These are phyloP conservation scores for Candida silvatica DNA, from an alignment of 805 yeast genomes.

Conservation along the genomic window DNA sequence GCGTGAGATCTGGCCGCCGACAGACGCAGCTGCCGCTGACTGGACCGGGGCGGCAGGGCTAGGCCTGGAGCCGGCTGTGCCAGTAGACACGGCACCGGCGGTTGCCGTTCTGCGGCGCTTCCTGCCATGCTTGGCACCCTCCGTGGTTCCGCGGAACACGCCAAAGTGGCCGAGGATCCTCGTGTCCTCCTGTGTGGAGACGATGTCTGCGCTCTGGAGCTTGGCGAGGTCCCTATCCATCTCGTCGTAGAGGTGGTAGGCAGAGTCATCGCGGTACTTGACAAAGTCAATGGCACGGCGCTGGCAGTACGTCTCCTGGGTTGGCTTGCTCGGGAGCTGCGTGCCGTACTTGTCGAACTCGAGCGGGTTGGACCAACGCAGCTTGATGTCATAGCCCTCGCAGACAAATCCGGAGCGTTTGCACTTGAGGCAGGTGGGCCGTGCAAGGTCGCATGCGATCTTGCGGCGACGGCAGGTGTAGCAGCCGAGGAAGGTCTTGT, in stretches of 20 bases:
- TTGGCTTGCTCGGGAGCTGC: conserved; percentile 6
- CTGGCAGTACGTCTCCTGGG: conserved; percentile 42
- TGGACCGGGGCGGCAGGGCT: not conserved
- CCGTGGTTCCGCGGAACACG: conserved; percentile 46
- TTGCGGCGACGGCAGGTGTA: conserved; percentile 47
- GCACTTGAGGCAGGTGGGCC: conserved; percentile 41
- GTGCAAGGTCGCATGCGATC: conserved; percentile 42
- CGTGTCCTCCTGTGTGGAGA: conserved; percentile 26
- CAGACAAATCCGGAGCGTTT: conserved; percentile 34
- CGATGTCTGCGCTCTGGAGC: conserved; percentile 39
- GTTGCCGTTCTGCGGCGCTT: not conserved
- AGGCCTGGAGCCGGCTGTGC: not conserved
- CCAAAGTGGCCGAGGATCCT: conserved; percentile 68
- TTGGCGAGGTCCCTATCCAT: conserved; percentile 63
- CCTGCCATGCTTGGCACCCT: not conserved
- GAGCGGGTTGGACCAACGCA: conserved; percentile 64
- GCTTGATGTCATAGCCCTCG: conserved; percentile 39
- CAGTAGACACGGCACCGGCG: not conserved
- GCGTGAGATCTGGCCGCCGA: too few relatives aligned
- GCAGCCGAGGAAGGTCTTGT: conserved; percentile 39
- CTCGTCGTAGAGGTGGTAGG: conserved; percentile 69
- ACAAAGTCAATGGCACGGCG: conserved; percentile 71
- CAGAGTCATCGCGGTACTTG: conserved; percentile 47
- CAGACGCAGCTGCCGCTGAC: not conserved
- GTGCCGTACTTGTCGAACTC: conserved; percentile 39